A percentile compares a stretch with the other conserved stretches of the same genome.
phyloP scores from a whole-genome alignment of 139 green algal species.

The Chlamydomonas asymmetrica region DNA sequence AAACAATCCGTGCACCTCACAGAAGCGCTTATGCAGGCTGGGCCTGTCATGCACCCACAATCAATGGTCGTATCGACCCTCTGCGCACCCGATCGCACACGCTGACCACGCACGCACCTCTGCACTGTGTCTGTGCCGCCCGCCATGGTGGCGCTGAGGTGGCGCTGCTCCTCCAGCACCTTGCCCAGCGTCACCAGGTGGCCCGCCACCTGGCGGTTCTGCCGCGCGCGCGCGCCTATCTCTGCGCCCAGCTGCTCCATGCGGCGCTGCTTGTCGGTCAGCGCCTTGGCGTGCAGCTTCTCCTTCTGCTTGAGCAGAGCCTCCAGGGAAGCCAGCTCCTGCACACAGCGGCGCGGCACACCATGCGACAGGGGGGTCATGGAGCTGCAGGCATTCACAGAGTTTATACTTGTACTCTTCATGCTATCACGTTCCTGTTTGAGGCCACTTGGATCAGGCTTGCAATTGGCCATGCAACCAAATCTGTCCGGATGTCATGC shows the following conservation, averaged over 20 bases:
- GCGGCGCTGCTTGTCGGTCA: constrained; percentile 36
- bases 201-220: constrained; percentile 39
- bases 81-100: too few relatives aligned
- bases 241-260: constrained; percentile 25
- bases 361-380: not conserved
- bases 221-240: constrained; percentile 7
- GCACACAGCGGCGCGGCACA: constrained; percentile 1
- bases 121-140: too few relatives aligned
- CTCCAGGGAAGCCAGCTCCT: constrained; percentile 58
- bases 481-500: too few relatives aligned
- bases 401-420: not conserved
- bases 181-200: constrained; percentile 44
- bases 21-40: too few relatives aligned
- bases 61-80: too few relatives aligned
- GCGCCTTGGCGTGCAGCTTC: constrained; percentile 42
- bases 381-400: not conserved
- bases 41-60: too few relatives aligned
- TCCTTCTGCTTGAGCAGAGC: constrained; percentile 50
- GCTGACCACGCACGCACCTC: too few relatives aligned
- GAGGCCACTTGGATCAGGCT: too few relatives aligned
- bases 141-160: constrained; percentile 40
- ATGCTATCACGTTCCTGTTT: too few relatives aligned
- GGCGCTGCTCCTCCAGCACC: constrained; percentile 49
- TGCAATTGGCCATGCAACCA: too few relatives aligned
- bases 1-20: too few relatives aligned